A percentile compares a stretch with the other conserved stretches of the same genome.
phyloP scores from a whole-genome alignment of 2,329 filamentous ascomycete species.

The Anthostomella pinea region DNA sequence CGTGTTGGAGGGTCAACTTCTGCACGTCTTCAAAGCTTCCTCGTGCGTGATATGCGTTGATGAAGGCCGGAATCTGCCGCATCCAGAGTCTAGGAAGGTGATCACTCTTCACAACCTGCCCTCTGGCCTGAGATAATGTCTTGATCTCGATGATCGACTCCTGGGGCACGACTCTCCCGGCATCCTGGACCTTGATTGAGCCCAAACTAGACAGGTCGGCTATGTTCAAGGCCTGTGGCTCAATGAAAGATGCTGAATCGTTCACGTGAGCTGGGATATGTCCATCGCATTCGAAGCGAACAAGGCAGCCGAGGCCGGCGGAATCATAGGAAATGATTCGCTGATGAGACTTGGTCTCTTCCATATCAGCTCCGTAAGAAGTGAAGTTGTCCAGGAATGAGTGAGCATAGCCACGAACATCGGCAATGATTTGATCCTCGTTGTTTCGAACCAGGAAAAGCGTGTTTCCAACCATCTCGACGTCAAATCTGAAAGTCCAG shows the following conservation, averaged over 20 bases:
- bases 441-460: slow-evolving; percentile 23
- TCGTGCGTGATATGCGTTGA: slow-evolving; percentile 19
- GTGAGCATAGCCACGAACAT: slow-evolving; percentile 22
- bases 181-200: slow-evolving; percentile 7
- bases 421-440: slow-evolving; percentile 19
- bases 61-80: slow-evolving; percentile 22
- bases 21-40: slow-evolving; percentile 20
- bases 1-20: slow-evolving; percentile 8
- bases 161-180: slow-evolving; percentile 14
- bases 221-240: background rate
- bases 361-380: slow-evolving; percentile 7
- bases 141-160: slow-evolving; percentile 23
- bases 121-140: slow-evolving; percentile 14
- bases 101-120: slow-evolving; percentile 14
- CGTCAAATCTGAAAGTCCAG: slow-evolving; percentile 23
- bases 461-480: slow-evolving; percentile 24
- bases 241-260: slow-evolving; percentile 3
- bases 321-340: slow-evolving; percentile 25
- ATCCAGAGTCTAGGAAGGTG: slow-evolving; percentile 25
- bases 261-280: slow-evolving; percentile 5
- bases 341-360: slow-evolving; percentile 22
- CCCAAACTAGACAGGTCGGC: background rate
- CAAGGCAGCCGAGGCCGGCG: slow-evolving; percentile 19
- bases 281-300: slow-evolving; percentile 26
- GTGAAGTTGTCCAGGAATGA: slow-evolving; percentile 24